A percentile compares a stretch with the other conserved stretches of the same genome.
phyloP scores from a whole-genome alignment of 2,329 filamentous ascomycete species.

The Fusarium caatingaense region DNA sequence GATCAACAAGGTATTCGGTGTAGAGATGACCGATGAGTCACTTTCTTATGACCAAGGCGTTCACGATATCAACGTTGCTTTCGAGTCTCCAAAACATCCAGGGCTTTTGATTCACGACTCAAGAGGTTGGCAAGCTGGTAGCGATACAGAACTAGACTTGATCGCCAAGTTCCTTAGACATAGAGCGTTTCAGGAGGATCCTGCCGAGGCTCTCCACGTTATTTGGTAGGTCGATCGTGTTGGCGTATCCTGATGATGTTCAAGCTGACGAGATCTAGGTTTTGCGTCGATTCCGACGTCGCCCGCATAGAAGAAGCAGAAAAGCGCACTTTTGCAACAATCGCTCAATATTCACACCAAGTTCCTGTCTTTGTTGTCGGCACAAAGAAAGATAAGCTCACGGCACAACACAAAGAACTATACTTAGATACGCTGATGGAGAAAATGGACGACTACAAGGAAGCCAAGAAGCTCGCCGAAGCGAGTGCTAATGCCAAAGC shows the following conservation, averaged over 20 bases:
- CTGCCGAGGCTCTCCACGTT: slow-evolving; percentile 41
- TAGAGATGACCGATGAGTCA: slow-evolving; percentile 43
- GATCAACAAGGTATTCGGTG: slow-evolving; percentile 46
- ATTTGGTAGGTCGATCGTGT: slow-evolving; percentile 17
- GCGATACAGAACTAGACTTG: slow-evolving; percentile 40
- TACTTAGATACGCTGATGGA: slow-evolving; percentile 43
- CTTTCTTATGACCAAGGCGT: slow-evolving; percentile 42
- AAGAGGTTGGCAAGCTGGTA: slow-evolving; percentile 44
- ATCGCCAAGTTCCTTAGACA: slow-evolving; percentile 45
- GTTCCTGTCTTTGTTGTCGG: slow-evolving; percentile 44
- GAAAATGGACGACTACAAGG: slow-evolving; percentile 41
- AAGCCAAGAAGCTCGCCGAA: slow-evolving; percentile 41
- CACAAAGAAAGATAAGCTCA: slow-evolving; percentile 45
- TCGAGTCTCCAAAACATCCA: slow-evolving; percentile 42
- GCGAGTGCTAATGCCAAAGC: slow-evolving; percentile 38
- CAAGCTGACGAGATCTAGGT: slow-evolving; percentile 10
- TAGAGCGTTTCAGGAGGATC: slow-evolving; percentile 43
- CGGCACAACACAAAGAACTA: slow-evolving; percentile 33
- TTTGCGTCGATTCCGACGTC: slow-evolving; percentile 43
- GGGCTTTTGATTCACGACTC: slow-evolving; percentile 44
- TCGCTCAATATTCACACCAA: slow-evolving; percentile 43
- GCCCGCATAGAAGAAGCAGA: slow-evolving; percentile 45
- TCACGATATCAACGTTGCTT: slow-evolving; percentile 44
- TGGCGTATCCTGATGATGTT: accelerated
- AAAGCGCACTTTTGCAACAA: slow-evolving; percentile 44